phyloP scores from a whole-genome alignment of 2,329 filamentous ascomycete genomes.

The Aspergillus jensenii region DNA sequence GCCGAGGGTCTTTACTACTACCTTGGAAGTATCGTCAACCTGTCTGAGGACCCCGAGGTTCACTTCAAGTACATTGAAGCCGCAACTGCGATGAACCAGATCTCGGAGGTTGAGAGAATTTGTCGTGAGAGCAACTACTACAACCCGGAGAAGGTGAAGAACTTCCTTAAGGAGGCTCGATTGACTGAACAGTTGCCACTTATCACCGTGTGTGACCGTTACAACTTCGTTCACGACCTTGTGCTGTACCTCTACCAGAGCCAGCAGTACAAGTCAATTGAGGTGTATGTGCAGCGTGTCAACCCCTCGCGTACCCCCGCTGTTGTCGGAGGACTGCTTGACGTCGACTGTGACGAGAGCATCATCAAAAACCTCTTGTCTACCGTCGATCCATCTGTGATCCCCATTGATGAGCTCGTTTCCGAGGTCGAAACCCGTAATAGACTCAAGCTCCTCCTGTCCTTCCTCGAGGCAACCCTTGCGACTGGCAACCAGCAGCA shows the following conservation, averaged over 20 bases:
- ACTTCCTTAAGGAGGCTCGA: constrained; percentile 96
- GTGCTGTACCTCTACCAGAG: constrained; percentile 98
- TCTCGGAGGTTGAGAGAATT: constrained; percentile 95
- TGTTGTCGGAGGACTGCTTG: constrained; percentile 87
- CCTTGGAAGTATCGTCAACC: constrained; percentile 94
- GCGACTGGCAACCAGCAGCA: constrained; percentile 91
- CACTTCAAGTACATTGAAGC: constrained; percentile 99
- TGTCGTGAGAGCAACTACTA: constrained; percentile 90
- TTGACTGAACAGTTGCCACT: constrained; percentile 89
- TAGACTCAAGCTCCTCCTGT: constrained; percentile 88
- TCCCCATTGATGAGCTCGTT: constrained; percentile 93
- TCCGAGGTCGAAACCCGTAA: constrained; percentile 94
- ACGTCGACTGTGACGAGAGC: constrained; percentile 94
- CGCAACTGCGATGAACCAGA: constrained; percentile 87
- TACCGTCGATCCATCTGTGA: constrained; percentile 78
- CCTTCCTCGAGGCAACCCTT: constrained; percentile 91
- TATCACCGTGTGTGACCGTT: constrained; percentile 98
- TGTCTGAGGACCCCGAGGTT: constrained; percentile 92
- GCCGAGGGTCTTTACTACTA: constrained; percentile 98
- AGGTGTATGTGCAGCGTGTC: constrained; percentile 95
- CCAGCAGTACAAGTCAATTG: constrained; percentile 98
- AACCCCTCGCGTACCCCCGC: constrained; percentile 89
- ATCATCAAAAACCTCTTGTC: constrained; percentile 91
- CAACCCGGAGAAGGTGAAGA: constrained; percentile 95
- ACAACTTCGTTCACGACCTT: constrained; percentile 96